Conservation (phyloP, 2,329 filamentous ascomycete genomes). For the Hypoxylon sp. region DNA sequence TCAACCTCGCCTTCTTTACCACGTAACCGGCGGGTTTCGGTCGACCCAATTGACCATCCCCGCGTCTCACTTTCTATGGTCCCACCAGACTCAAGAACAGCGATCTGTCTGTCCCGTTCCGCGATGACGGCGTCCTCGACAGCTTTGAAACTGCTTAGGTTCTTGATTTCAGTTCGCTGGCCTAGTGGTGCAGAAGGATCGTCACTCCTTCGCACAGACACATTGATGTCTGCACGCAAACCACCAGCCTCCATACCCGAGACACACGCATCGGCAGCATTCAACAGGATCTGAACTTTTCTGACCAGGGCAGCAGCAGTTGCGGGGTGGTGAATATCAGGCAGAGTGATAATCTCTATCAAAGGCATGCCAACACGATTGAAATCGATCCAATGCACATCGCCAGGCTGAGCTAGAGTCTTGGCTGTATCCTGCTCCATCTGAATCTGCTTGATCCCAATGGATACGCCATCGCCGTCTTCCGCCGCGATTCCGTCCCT, state of each 20-base stretch:
- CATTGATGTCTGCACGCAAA: conserved; percentile 93
- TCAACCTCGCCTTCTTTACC: conserved; percentile 98
- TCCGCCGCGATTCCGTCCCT: conserved; percentile 85
- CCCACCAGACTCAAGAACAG: conserved; percentile 81
- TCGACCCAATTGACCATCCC: conserved; percentile 90
- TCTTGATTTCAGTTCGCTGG: conserved; percentile 96
- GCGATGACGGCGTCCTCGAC: conserved; percentile 95
- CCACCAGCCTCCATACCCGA: conserved; percentile 95
- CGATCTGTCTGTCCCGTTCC: conserved; percentile 90
- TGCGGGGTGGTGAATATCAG: conserved; percentile 87
- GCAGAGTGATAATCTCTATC: conserved; percentile 94
- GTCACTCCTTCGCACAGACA: conserved; percentile 80
- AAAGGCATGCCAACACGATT: conserved; percentile 93
- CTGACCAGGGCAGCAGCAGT: conserved; percentile 90
- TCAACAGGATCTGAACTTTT: conserved; percentile 87
- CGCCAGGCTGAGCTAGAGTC: conserved; percentile 82
- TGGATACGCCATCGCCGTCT: conserved; percentile 76
- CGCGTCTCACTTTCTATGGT: conserved; percentile 87
- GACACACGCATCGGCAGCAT: conserved; percentile 85
- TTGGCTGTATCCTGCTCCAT: conserved; percentile 99
- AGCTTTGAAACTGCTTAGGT: conserved; percentile 92
- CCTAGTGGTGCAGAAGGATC: conserved; percentile 70
- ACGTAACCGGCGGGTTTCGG: conserved; percentile 83
- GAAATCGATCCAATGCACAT: conserved; percentile 87
- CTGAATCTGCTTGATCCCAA: conserved; percentile 94